Percentiles rank a stretch among this genome's conserved stretches.
phyloP scores from a whole-genome alignment of 768 basidiomycete genomes.

The Kwoniella heveanensis region DNA sequence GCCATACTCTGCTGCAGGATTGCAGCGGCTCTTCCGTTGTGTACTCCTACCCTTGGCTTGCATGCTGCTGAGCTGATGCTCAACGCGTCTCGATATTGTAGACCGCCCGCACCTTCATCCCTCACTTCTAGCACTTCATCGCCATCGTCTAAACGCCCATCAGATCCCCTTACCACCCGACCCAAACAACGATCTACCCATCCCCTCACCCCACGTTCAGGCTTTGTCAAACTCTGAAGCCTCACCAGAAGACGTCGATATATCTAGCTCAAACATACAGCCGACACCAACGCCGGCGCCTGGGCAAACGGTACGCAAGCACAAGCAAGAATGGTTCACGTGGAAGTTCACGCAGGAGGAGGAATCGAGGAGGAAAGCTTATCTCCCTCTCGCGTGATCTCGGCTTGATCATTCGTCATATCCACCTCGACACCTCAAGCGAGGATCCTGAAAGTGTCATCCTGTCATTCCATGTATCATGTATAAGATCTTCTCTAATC shows the following conservation, averaged over 20 bases:
- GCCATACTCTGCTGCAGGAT: background rate
- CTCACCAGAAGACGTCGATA: constrained; percentile 5
- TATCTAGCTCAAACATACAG: background rate
- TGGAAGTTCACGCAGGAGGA: constrained; percentile 45
- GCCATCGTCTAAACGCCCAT: constrained; percentile 36
- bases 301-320: too few relatives aligned
- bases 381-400: constrained; percentile 37
- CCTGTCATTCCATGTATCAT: too few relatives aligned
- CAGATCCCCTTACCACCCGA: constrained; percentile 31
- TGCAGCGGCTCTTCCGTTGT: too few relatives aligned
- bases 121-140: constrained; percentile 35
- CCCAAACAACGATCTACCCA: constrained; percentile 30
- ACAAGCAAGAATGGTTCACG: constrained; percentile 35
- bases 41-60: too few relatives aligned
- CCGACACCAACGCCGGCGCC: too few relatives aligned
- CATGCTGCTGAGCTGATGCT: background rate
- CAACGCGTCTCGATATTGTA: constrained; percentile 2
- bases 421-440: too few relatives aligned
- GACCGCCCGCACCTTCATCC: constrained; percentile 45
- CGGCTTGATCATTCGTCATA: too few relatives aligned
- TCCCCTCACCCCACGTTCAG: too few relatives aligned
- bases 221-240: too few relatives aligned
- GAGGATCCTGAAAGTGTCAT: too few relatives aligned
- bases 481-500: too few relatives aligned
- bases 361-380: constrained; percentile 35